Base-by-base conservation (phyloP, 257 asterid genomes). In the Ajuga chamaepitys region DNA sequence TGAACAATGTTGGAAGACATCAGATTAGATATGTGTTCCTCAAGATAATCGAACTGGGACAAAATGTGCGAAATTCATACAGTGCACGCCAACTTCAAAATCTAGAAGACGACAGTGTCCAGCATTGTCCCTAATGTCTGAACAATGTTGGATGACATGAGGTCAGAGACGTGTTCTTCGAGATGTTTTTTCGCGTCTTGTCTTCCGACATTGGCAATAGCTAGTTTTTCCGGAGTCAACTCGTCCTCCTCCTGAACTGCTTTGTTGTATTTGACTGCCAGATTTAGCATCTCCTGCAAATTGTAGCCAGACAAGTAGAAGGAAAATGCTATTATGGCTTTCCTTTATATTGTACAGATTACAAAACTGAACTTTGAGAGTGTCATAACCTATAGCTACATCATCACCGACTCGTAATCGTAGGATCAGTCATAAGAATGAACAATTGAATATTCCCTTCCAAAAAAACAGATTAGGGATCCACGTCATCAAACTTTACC, bases 191-290 rank as follows among this genome's bases (percentile, higher is more conserved):
- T 88, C 0, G 94, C 96, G 22, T 88, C 96, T 74, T 88, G 94
- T 71, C 85, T 85, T 69, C 95, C 95, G 61, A 88, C 96, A 58
- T 85, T 85, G n/a, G 89, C 95, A 58, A 88, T 85, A 3, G 91
- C 96, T 35, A 90, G 79, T 71, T 85, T 90, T 61, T 89, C 97
- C 3, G 95, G 95, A 0, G 92, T 26, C 74, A 89, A 71, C 80
- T 89, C 95, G 26, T 87, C 97, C 77, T 89, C 97, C 50, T 89
- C 95, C 77, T 87, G 95, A 72, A 87, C 97, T 12, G 94, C 95
- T 82, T 87, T 89, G 21, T 89, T 89, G 45, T 89, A 89, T 71
- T 87, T 89, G 20, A 70, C 64, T 7, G 87, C 91, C 5, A 89
- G 78, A 63, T 68, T 83, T 42, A 89, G 77, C 95, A 87, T 89